Conservation (phyloP, 2,329 filamentous ascomycete genomes). For the Aspergillus calidoustus region DNA sequence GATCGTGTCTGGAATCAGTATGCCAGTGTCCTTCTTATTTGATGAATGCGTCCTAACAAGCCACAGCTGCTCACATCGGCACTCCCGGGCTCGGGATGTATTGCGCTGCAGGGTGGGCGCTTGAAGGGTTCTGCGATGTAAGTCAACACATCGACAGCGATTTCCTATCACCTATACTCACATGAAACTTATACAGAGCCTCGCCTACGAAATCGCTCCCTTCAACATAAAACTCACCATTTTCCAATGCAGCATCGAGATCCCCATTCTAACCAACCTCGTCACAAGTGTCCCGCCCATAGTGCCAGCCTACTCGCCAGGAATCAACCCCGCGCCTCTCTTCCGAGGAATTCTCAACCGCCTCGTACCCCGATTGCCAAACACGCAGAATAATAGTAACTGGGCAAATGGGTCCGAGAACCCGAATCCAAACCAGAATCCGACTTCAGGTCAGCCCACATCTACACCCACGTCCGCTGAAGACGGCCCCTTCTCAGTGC, state of each 20-base stretch:
- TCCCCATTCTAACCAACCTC: constrained; percentile 82
- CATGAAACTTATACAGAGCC: constrained; percentile 52
- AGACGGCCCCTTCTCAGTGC: constrained; percentile 42
- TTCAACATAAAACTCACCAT: constrained; percentile 98
- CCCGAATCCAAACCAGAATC: constrained; percentile 7
- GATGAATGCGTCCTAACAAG: constrained; percentile 25
- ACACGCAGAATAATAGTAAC: constrained; percentile 34
- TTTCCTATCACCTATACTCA: not conserved
- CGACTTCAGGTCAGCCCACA: not conserved
- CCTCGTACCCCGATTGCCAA: constrained; percentile 76
- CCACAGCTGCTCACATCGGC: constrained; percentile 77
- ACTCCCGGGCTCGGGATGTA: constrained; percentile 91
- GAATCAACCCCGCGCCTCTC: constrained; percentile 75
- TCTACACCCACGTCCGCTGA: constrained; percentile 30
- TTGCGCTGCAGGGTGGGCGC: constrained; percentile 89
- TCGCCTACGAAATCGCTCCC: constrained; percentile 94
- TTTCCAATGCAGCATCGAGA: constrained; percentile 93
- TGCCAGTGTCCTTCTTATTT: constrained; percentile 8
- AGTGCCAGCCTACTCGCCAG: constrained; percentile 66
- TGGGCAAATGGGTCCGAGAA: constrained; percentile 20
- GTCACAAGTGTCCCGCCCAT: constrained; percentile 83
- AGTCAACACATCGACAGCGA: constrained; percentile 12
- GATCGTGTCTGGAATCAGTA: constrained; percentile 81
- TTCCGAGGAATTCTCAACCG: constrained; percentile 82
- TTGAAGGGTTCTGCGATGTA: constrained; percentile 93